These are phyloP conservation scores for Chenopodium berlandieri DNA, from an alignment of 148 eudicot genomes.

Conservation along the genomic window DNA sequence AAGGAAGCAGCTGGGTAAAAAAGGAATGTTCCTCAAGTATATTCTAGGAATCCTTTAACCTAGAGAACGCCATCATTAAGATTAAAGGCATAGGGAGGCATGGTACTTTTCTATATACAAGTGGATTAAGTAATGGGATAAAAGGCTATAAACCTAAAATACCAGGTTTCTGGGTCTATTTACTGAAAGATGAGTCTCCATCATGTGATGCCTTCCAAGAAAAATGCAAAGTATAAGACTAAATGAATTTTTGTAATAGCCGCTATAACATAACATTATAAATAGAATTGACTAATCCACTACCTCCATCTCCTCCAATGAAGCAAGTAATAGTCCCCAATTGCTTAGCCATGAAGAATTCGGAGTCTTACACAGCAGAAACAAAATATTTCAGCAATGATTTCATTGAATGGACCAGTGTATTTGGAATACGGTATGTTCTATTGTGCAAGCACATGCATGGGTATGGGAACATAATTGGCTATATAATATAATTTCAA, in stretches of 20 bases:
- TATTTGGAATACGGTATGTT: not conserved
- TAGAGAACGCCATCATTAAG: conserved; percentile 6
- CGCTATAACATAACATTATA: not conserved
- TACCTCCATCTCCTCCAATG: not conserved
- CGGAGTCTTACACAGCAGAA: conserved; percentile 1
- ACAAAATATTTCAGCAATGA: not conserved
- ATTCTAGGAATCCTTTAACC: not conserved
- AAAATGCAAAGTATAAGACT: conserved; percentile 9
- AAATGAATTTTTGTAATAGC: not conserved
- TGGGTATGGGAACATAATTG: not conserved
- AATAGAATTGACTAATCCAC: not conserved
- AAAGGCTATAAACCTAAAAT: conserved; percentile 15
- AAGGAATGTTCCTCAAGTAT: conserved; percentile 23
- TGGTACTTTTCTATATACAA: conserved; percentile 5
- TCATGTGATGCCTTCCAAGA: conserved; percentile 19
- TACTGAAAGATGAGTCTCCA: conserved; percentile 18
- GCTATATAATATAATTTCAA: not conserved
- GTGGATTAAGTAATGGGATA: conserved; percentile 19
- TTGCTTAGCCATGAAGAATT: conserved; percentile 7
- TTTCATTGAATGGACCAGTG: not conserved
- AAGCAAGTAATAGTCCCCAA: not conserved
- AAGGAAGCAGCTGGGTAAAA: conserved; percentile 1
- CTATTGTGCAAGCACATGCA: not conserved
- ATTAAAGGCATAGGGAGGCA: conserved; percentile 20
- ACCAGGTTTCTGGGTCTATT: conserved; percentile 12